These are phyloP conservation scores for Coniella vitis DNA, from an alignment of 2,329 filamentous ascomycete species.

Conservation along the genomic window DNA sequence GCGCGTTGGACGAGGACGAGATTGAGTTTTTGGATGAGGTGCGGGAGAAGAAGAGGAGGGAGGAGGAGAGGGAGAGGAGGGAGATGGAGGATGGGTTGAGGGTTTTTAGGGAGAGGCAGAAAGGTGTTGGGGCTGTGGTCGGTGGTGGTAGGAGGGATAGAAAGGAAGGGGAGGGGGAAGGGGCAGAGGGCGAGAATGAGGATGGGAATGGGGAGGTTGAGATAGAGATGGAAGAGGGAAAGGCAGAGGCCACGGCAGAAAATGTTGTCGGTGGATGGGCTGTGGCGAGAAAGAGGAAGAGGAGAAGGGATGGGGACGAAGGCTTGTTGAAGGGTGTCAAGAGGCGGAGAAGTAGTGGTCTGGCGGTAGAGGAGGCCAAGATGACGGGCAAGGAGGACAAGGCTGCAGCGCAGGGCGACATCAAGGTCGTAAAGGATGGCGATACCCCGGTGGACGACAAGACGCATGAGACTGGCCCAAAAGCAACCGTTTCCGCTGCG, in stretches of 20 bases:
- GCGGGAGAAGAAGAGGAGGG: conserved; percentile 38
- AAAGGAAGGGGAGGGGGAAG: background rate
- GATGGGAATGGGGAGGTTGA: background rate
- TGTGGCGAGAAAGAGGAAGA: conserved; percentile 6
- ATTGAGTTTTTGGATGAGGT: conserved; percentile 65
- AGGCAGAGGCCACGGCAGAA: background rate
- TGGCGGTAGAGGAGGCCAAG: background rate
- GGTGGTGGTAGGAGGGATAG: too few relatives aligned
- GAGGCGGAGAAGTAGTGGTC: conserved; percentile 11
- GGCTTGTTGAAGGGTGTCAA: conserved; percentile 16
- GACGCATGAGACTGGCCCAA: background rate
- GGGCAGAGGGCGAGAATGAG: conserved; percentile 5
- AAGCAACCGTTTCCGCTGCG: too few relatives aligned
- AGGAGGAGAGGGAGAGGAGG: conserved; percentile 46
- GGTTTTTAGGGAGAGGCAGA: conserved; percentile 48
- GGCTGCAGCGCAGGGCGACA: conserved; percentile 1
- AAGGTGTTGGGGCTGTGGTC: conserved; percentile 18
- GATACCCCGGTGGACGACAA: background rate
- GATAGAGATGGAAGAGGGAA: conserved; percentile 1
- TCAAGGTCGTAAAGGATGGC: background rate
- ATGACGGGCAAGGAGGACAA: conserved; percentile 8
- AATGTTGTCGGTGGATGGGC: conserved; percentile 1
- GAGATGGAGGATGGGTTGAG: conserved; percentile 53
- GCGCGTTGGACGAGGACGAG: conserved; percentile 71
- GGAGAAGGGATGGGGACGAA: conserved; percentile 14